A percentile compares a stretch with the other conserved stretches of the same genome.
Evolutionary conservation across 2,329 filamentous ascomycete genomes (phyloP).

Genomic region (Ploettnerulaceae sp.): DNA sequence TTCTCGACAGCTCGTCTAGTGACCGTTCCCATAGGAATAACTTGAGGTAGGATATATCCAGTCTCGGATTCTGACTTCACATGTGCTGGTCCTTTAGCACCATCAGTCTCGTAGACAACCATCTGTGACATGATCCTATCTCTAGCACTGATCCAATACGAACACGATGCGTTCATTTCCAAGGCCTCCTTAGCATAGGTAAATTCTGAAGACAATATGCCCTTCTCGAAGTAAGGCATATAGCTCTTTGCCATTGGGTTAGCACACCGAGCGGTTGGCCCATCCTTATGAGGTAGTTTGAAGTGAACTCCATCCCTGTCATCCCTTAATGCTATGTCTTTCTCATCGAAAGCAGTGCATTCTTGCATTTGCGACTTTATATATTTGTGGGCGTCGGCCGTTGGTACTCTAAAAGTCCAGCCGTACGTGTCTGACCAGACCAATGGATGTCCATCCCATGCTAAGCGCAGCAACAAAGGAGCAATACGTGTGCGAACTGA

Average conservation of each 20-base stretch:
- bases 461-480: constrained; percentile 73
- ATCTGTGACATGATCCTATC: constrained; percentile 93
- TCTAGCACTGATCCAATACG: constrained; percentile 96
- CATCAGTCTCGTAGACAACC: constrained; percentile 78
- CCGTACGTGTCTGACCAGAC: constrained; percentile 91
- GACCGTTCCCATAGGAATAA: constrained; percentile 98
- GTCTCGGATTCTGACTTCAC: constrained; percentile 25
- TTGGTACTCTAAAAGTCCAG: constrained; percentile 82
- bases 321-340: constrained; percentile 58
- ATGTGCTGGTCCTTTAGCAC: constrained; percentile 25
- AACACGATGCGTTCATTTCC: constrained; percentile 98
- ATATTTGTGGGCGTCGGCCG: constrained; percentile 59
- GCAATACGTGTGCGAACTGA: constrained; percentile 85
- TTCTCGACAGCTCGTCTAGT: constrained; percentile 93
- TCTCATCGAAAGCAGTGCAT: constrained; percentile 74
- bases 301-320: constrained; percentile 69
- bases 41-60: constrained; percentile 91
- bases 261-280: constrained; percentile 74
- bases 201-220: constrained; percentile 81
- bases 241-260: constrained; percentile 92
- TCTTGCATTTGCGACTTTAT: constrained; percentile 63
- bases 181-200: constrained; percentile 88
- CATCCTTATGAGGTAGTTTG: constrained; percentile 95
- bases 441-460: constrained; percentile 85
- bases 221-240: constrained; percentile 84